Conservation (phyloP, 2,329 filamentous ascomycete species). For the Plenodomus tracheiphilus region DNA sequence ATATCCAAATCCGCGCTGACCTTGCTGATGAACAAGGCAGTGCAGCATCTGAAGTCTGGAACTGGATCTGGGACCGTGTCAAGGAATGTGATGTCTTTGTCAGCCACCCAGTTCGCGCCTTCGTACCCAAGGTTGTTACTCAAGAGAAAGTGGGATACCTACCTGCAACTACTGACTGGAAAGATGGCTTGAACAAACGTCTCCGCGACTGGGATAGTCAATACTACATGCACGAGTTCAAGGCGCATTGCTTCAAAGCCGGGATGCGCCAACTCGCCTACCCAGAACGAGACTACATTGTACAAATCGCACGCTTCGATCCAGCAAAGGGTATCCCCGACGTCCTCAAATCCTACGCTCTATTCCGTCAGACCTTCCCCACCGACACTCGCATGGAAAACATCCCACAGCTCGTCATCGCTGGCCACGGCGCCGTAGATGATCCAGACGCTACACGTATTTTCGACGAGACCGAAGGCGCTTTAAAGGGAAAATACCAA, state of each 20-base stretch:
- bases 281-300: conserved; percentile 70
- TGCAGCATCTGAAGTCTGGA: conserved; percentile 74
- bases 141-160: conserved; percentile 71
- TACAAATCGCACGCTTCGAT: conserved; percentile 81
- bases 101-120: conserved; percentile 76
- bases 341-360: conserved; percentile 74
- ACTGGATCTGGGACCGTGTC: conserved; percentile 73
- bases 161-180: conserved; percentile 81
- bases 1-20: conserved; percentile 81
- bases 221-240: conserved; percentile 77
- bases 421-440: conserved; percentile 78
- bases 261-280: conserved; percentile 63
- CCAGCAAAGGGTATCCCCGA: conserved; percentile 81
- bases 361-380: conserved; percentile 67
- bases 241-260: conserved; percentile 62
- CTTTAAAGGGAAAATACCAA: conserved; percentile 63
- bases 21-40: conserved; percentile 65
- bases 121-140: conserved; percentile 72
- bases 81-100: conserved; percentile 76
- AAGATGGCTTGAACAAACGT: conserved; percentile 79
- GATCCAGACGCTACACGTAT: conserved; percentile 76
- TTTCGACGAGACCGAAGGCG: conserved; percentile 71
- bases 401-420: conserved; percentile 73
- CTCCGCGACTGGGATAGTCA: conserved; percentile 70
- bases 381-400: conserved; percentile 53